Conservation (phyloP, 371 early-diverging fungal species). For the Choanephora cucurbitarum region DNA sequence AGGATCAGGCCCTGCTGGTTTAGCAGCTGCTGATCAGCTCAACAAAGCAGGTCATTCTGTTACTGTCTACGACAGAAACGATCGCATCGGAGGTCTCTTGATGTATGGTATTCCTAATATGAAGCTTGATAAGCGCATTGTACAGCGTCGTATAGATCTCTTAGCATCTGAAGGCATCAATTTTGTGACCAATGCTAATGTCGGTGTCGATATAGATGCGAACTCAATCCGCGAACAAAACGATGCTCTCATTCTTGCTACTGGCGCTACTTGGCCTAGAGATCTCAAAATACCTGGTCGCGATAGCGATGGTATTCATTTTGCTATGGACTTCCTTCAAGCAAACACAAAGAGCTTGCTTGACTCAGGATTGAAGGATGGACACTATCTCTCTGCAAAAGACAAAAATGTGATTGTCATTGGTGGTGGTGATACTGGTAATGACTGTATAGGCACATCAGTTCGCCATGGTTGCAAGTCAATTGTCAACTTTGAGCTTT, state of each 20-base stretch:
- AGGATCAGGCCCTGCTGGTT: slow-evolving; percentile 95
- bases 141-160: slow-evolving; percentile 91
- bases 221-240: slow-evolving; percentile 59
- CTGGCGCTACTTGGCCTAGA: slow-evolving; percentile 97
- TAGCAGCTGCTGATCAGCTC: slow-evolving; percentile 96
- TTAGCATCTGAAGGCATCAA: slow-evolving; percentile 89
- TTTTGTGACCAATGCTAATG: slow-evolving; percentile 83
- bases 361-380: slow-evolving; percentile 74
- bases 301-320: slow-evolving; percentile 88
- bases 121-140: slow-evolving; percentile 96
- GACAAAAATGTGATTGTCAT: slow-evolving; percentile 95
- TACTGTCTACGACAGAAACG: slow-evolving; percentile 95
- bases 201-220: slow-evolving; percentile 83
- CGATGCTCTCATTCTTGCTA: slow-evolving; percentile 88
- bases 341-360: slow-evolving; percentile 86
- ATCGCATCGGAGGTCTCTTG: slow-evolving; percentile 92
- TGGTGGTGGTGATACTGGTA: slow-evolving; percentile 98
- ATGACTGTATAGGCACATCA: slow-evolving; percentile 95
- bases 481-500: slow-evolving; percentile 93
- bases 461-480: slow-evolving; percentile 90
- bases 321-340: slow-evolving; percentile 97
- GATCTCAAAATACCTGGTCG: slow-evolving; percentile 90
- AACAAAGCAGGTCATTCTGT: slow-evolving; percentile 95
- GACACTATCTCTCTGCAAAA: slow-evolving; percentile 80
- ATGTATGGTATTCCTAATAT: slow-evolving; percentile 99